Percentiles rank a stretch among this genome's conserved stretches.
Conservation (phyloP, 2,329 filamentous ascomycete genomes). For the Escovopsis sp. region DNA sequence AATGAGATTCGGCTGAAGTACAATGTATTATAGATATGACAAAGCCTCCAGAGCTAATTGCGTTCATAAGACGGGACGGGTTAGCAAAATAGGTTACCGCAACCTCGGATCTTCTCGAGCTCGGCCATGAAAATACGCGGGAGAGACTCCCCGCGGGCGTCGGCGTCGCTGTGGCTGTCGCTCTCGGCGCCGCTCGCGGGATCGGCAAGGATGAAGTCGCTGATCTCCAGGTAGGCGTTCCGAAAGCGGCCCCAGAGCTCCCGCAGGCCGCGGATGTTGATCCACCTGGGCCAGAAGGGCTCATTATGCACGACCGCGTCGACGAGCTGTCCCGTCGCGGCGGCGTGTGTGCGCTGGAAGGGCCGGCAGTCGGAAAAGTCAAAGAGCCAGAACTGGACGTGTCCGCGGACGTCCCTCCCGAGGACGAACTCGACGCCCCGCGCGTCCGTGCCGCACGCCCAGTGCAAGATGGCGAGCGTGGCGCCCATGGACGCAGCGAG, state of each 20-base stretch:
- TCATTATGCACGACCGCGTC: slow-evolving; percentile 6
- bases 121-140: slow-evolving; percentile 5
- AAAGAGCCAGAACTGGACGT: slow-evolving; percentile 9
- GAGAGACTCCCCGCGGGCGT: neutral
- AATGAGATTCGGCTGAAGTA: no score
- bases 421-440: slow-evolving; percentile 11
- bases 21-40: no score
- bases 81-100: slow-evolving; percentile 2
- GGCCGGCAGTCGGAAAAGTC: slow-evolving; percentile 9
- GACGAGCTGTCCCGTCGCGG: slow-evolving; percentile 6
- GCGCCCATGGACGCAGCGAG: slow-evolving; percentile 9
- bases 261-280: slow-evolving; percentile 4
- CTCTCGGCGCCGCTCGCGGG: no score
- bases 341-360: slow-evolving; percentile 2
- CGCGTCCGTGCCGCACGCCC: slow-evolving; percentile 10
- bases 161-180: slow-evolving; percentile 1
- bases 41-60: neutral
- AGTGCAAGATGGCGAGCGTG: slow-evolving; percentile 12
- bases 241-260: slow-evolving; percentile 6
- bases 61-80: neutral
- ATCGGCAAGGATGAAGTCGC: slow-evolving; percentile 3
- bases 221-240: slow-evolving; percentile 5
- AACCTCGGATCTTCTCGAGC: slow-evolving; percentile 6
- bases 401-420: slow-evolving; percentile 4
- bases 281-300: slow-evolving; percentile 6